A percentile compares a stretch with the other conserved stretches of the same genome.
Evolutionary conservation across 2,329 filamentous ascomycete genomes (phyloP).

Genomic region (Phyllosticta citribraziliensis): DNA sequence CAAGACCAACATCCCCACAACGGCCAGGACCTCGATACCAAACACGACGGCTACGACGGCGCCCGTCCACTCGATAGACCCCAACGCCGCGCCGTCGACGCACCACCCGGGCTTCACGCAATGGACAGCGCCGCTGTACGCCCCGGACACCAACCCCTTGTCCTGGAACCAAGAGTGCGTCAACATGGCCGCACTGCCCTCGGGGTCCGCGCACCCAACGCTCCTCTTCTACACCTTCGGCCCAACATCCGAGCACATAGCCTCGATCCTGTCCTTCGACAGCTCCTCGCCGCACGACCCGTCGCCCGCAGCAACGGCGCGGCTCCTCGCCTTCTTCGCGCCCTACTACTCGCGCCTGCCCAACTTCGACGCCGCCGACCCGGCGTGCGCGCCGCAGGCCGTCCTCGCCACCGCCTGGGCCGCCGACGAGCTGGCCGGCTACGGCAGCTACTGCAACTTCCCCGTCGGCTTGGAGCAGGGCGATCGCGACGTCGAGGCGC

Average conservation of each 20-base stretch:
- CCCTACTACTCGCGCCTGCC: conserved; percentile 73
- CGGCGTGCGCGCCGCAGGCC: conserved; percentile 52
- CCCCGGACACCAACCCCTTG: conserved; percentile 48
- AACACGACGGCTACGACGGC: conserved; percentile 29
- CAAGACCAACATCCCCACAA: conserved; percentile 1
- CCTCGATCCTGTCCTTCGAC: conserved; percentile 16
- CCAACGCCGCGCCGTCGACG: conserved; percentile 18
- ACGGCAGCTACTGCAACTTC: conserved; percentile 79
- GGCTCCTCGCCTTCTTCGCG: conserved; percentile 57
- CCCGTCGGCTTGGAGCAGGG: conserved; percentile 62
- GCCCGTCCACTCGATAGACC: conserved; percentile 25
- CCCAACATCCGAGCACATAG: conserved; percentile 27
- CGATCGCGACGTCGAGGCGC: conserved; percentile 58
- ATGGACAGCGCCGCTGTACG: conserved; percentile 64
- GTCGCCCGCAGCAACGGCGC: conserved; percentile 32
- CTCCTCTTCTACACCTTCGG: conserved; percentile 76
- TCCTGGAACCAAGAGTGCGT: conserved; percentile 68
- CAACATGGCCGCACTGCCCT: conserved; percentile 60
- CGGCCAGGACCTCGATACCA: conserved; percentile 17
- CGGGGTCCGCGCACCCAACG: conserved; percentile 57
- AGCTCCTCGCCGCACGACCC: conserved; percentile 25
- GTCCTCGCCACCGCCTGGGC: conserved; percentile 69
- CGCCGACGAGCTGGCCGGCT: conserved; percentile 66
- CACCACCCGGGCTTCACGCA: conserved; percentile 59
- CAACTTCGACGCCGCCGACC: conserved; percentile 46